Base-by-base conservation (phyloP, 179 eudicot species). In the Amaranthus tricolor region DNA sequence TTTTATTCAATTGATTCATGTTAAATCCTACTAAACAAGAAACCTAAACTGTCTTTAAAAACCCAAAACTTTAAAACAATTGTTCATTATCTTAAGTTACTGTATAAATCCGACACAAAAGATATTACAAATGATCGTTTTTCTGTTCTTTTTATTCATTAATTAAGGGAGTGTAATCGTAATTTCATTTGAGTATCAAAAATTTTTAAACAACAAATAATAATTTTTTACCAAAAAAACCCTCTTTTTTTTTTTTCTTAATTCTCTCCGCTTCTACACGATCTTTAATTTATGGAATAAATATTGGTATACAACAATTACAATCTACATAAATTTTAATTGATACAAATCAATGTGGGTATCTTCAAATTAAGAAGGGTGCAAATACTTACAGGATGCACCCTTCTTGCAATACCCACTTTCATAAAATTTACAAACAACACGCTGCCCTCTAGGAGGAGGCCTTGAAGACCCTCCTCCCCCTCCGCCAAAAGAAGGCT, bases 331-430 rank as follows among this genome's bases (percentile, higher is more conserved):
- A 74, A 78, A 83, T 69, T 54, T 72, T 58, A 66, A 73, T 57
- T 65, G 77, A 68, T 79, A 79, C 79, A 70, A 68, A 79, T 80
- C 19, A 77, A 66, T 9, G 51, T 76, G 67, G 74, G 68, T 31
- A 49, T 57, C 59, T 45, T 68, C 24, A 65, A 65, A 77, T 57
- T 71, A 82, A 71, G 92, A 82, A 71, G 92, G 97, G 76, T 90
- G 95, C 75, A 84, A 81, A 74, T 85, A 85, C 78, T 83, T 86
- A 80, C 97, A 92, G 67, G 87, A 85, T 59, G 97, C 89, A 68
- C 97, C 97, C 76, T 77, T 88, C 77, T 72, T 90, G 80, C 97
- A 92, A 72, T 77, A 82, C 76, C 97, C 96, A 71, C 87, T 85
- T 80, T 80, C 96, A 66, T 85, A 87, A 73, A 90, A 90, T 83